Percentiles rank a stretch among this genome's conserved stretches.
These are phyloP conservation scores for Didymella segeticola DNA, from an alignment of 2,329 filamentous ascomycete genomes.

Conservation along the genomic window DNA sequence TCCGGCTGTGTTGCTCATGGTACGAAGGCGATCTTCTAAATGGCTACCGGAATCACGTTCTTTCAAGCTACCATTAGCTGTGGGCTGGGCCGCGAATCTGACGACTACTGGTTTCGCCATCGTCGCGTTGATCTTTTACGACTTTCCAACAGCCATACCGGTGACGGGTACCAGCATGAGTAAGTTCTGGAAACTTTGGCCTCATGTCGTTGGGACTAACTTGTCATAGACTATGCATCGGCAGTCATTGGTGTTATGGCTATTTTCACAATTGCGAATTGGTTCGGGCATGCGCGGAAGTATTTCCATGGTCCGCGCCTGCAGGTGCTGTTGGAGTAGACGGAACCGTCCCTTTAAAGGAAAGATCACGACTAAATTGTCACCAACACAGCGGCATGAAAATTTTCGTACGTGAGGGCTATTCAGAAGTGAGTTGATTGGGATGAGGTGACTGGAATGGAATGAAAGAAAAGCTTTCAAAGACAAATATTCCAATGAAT, in stretches of 20 bases:
- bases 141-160: constrained; percentile 37
- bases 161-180: constrained; percentile 41
- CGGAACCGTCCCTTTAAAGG: too few relatives aligned
- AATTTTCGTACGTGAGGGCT: too few relatives aligned
- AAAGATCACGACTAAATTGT: too few relatives aligned
- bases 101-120: constrained; percentile 32
- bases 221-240: constrained; percentile 19
- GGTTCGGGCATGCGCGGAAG: constrained; percentile 22
- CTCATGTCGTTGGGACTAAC: not conserved
- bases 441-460: too few relatives aligned
- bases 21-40: constrained; percentile 27
- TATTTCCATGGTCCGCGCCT: constrained; percentile 22
- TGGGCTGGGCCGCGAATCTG: constrained; percentile 40
- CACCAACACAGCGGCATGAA: too few relatives aligned
- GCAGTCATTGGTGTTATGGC: constrained; percentile 24
- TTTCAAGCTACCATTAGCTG: constrained; percentile 23
- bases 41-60: constrained; percentile 25
- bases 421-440: too few relatives aligned
- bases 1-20: constrained; percentile 37
- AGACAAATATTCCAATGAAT: too few relatives aligned
- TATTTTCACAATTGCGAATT: constrained; percentile 20
- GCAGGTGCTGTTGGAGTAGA: constrained; percentile 2
- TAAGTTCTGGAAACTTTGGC: constrained; percentile 12
- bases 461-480: too few relatives aligned
- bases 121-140: constrained; percentile 39